A percentile compares a stretch with the other conserved stretches of the same genome.
phyloP scores from a whole-genome alignment of 2,329 filamentous ascomycete species.

The Pseudocercospora eumusae region DNA sequence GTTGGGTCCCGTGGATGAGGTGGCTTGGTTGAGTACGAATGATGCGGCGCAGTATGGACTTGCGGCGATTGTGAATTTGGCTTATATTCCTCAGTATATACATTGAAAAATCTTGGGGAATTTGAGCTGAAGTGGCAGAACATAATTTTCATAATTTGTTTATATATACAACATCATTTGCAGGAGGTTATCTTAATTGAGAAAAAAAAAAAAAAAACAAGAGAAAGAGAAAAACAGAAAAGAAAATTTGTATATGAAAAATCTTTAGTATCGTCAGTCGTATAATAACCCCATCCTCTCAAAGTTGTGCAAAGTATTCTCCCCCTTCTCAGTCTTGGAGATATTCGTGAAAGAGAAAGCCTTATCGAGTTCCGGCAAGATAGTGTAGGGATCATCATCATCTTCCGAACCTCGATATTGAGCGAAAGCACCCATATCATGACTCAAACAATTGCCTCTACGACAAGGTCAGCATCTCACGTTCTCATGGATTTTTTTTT shows the following conservation, averaged over 20 bases:
- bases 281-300: neutral
- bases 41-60: constrained; percentile 59
- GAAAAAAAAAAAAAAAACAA: no score
- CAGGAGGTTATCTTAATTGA: no score
- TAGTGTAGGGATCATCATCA: neutral
- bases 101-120: no score
- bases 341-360: neutral
- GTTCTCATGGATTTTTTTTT: neutral
- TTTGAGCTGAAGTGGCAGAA: neutral
- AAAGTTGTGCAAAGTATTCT: neutral
- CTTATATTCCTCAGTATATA: constrained; percentile 36
- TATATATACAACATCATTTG: no score
- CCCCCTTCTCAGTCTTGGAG: neutral
- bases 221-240: neutral
- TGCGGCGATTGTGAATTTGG: constrained; percentile 59
- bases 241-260: no score
- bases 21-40: constrained; percentile 60
- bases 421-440: constrained; percentile 5
- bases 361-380: neutral
- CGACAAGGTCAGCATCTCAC: neutral
- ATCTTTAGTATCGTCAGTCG: constrained; percentile 6
- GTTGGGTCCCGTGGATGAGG: constrained; percentile 56
- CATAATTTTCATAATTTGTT: no score
- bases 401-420: neutral
- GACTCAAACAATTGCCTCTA: constrained; percentile 4